A percentile compares a stretch with the other conserved stretches of the same genome.
Conservation (phyloP, 345 rosid genomes). For the Moricandia moricandioides region DNA sequence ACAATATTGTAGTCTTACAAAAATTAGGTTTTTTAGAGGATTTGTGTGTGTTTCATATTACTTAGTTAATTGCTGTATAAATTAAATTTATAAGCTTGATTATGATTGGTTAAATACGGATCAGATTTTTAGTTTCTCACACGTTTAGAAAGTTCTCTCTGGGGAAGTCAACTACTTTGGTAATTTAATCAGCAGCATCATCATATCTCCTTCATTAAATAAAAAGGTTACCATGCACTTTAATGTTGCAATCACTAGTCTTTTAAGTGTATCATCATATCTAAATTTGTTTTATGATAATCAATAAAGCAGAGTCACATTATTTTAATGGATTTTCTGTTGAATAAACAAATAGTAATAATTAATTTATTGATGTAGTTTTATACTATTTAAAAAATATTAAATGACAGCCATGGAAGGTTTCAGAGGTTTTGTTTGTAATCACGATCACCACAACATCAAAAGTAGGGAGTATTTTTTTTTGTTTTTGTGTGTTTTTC, state of each 20-base stretch:
- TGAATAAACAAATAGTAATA: not conserved
- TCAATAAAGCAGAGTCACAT: not conserved
- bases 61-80: not conserved
- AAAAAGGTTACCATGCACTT: not conserved
- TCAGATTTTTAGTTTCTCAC: slow-evolving; percentile 25
- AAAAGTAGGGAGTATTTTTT: not conserved
- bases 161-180: slow-evolving; percentile 24
- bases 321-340: not conserved
- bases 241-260: not conserved
- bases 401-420: slow-evolving; percentile 53
- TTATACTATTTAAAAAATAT: not conserved
- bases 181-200: not conserved
- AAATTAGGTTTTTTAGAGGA: not conserved
- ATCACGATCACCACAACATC: slow-evolving; percentile 20
- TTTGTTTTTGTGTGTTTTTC: not conserved
- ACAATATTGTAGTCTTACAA: not conserved
- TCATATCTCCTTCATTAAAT: not conserved
- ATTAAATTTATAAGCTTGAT: not conserved
- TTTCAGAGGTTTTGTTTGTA: slow-evolving; percentile 35
- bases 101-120: not conserved
- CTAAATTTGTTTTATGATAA: not conserved
- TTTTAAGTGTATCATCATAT: not conserved
- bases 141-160: slow-evolving; percentile 13
- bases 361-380: not conserved
- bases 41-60: not conserved